A percentile compares a stretch with the other conserved stretches of the same genome.
Evolutionary conservation across 805 yeast genomes (phyloP).

Genomic region (Brettanomyces naardenensis): DNA sequence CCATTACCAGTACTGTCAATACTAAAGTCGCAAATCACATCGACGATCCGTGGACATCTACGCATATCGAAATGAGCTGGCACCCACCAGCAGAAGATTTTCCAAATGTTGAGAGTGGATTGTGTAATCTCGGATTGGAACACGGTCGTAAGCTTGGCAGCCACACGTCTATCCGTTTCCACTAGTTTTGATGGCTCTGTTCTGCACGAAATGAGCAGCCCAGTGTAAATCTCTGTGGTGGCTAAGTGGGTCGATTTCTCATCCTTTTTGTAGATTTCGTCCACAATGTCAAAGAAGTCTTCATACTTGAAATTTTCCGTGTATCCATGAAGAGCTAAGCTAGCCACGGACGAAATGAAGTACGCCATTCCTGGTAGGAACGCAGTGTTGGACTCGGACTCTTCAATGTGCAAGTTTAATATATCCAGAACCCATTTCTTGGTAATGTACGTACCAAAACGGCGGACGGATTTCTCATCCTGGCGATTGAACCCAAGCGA

Average conservation of each 20-base stretch:
- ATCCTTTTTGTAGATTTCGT: conserved; percentile 45
- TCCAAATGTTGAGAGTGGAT: conserved; percentile 70
- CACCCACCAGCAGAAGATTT: conserved; percentile 65
- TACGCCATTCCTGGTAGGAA: conserved; percentile 62
- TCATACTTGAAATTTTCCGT: conserved; percentile 35
- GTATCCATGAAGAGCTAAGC: conserved; percentile 38
- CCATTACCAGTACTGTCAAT: conserved; percentile 40
- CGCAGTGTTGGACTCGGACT: conserved; percentile 60
- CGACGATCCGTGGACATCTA: conserved; percentile 47
- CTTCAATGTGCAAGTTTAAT: conserved; percentile 46
- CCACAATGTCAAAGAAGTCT: conserved; percentile 46
- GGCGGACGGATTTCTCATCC: conserved; percentile 35
- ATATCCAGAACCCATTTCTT: conserved; percentile 53
- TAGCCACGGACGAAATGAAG: conserved; percentile 42
- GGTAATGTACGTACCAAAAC: conserved; percentile 38
- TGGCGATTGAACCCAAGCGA: conserved; percentile 26
- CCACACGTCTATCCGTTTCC: conserved; percentile 39
- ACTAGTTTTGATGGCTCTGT: conserved; percentile 21
- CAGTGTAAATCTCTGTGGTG: conserved; percentile 61
- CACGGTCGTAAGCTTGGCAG: conserved; percentile 34
- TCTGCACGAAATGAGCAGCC: conserved; percentile 49
- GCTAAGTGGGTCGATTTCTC: conserved; percentile 76
- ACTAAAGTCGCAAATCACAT: conserved; percentile 37
- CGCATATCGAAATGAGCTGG: conserved; percentile 61
- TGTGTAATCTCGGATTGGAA: conserved; percentile 60